These are phyloP conservation scores for Glaciozyma antarctica DNA, from an alignment of 768 basidiomycete species.

Conservation along the genomic window DNA sequence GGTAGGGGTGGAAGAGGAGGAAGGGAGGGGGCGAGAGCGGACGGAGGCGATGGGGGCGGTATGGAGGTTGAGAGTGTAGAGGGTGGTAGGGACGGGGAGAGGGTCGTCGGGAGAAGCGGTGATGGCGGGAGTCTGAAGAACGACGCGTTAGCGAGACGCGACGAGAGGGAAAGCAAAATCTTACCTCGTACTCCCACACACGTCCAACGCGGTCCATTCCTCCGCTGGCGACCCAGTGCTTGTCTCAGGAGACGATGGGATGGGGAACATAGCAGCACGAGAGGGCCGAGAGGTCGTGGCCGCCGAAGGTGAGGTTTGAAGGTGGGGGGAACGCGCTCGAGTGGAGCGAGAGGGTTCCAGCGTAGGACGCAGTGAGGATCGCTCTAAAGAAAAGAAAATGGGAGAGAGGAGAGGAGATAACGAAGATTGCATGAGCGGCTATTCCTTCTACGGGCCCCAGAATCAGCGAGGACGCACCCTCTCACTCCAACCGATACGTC, in stretches of 20 bases:
- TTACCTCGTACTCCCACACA: slow-evolving; percentile 30
- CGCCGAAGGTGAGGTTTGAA: slow-evolving; percentile 45
- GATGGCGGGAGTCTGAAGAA: slow-evolving; percentile 30
- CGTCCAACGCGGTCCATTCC: slow-evolving; percentile 54
- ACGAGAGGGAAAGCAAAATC: background rate
- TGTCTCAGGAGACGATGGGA: slow-evolving; percentile 4
- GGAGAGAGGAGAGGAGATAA: background rate
- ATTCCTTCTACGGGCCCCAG: background rate
- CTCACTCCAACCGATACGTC: slow-evolving; percentile 43
- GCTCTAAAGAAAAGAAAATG: slow-evolving; percentile 10
- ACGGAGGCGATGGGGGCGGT: slow-evolving; percentile 69
- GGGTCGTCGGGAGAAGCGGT: slow-evolving; percentile 38
- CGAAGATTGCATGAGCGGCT: background rate
- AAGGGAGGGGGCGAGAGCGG: slow-evolving; percentile 39
- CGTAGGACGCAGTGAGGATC: slow-evolving; percentile 64
- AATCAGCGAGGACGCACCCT: slow-evolving; percentile 13
- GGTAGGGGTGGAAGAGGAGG: slow-evolving; percentile 35
- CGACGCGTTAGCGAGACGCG: background rate
- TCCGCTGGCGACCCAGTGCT: slow-evolving; percentile 39
- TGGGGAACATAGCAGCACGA: slow-evolving; percentile 52
- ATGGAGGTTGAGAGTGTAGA: slow-evolving; percentile 74
- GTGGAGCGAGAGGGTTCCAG: slow-evolving; percentile 64
- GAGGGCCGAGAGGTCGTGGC: slow-evolving; percentile 60
- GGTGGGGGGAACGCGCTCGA: slow-evolving; percentile 53
- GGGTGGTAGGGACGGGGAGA: slow-evolving; percentile 39